These are phyloP conservation scores for Gnomoniopsis sp. DNA, from an alignment of 2,329 filamentous ascomycete species.

Conservation along the genomic window DNA sequence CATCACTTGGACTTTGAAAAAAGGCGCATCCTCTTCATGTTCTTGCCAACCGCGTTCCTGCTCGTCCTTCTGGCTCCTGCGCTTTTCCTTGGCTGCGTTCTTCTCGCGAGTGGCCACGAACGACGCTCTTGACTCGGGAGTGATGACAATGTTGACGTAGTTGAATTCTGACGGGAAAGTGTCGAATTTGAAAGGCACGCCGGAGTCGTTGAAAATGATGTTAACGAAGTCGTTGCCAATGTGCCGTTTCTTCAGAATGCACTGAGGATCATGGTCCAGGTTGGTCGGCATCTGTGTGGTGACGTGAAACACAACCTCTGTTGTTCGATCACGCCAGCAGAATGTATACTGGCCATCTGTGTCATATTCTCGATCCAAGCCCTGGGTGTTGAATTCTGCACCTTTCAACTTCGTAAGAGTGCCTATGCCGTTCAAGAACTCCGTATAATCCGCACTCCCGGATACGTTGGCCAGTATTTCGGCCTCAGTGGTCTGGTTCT, in stretches of 20 bases:
- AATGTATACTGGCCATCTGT: slow-evolving; percentile 84
- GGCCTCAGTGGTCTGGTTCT: slow-evolving; percentile 76
- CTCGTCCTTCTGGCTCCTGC: slow-evolving; percentile 32
- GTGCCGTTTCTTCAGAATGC: slow-evolving; percentile 84
- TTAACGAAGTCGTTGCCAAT: slow-evolving; percentile 98
- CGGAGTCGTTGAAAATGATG: slow-evolving; percentile 96
- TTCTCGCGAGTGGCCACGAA: slow-evolving; percentile 64
- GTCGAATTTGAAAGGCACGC: slow-evolving; percentile 82
- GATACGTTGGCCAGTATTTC: slow-evolving; percentile 85
- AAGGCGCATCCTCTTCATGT: slow-evolving; percentile 39
- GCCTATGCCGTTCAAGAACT: slow-evolving; percentile 79
- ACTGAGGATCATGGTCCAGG: slow-evolving; percentile 69
- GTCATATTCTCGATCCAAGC: slow-evolving; percentile 74
- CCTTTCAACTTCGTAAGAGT: slow-evolving; percentile 77
- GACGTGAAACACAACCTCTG: slow-evolving; percentile 93
- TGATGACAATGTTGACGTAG: slow-evolving; percentile 94
- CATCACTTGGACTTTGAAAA: slow-evolving; percentile 87
- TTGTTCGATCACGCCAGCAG: slow-evolving; percentile 92
- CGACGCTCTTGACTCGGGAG: slow-evolving; percentile 75
- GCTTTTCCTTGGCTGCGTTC: slow-evolving; percentile 32
- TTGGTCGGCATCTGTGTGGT: slow-evolving; percentile 97
- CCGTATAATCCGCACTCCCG: slow-evolving; percentile 83
- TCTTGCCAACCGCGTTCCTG: not conserved
- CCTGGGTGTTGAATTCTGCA: slow-evolving; percentile 88
- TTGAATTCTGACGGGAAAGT: slow-evolving; percentile 96